phyloP scores from a whole-genome alignment of 2,329 filamentous ascomycete genomes.

The Chalaropsis ovoidea region DNA sequence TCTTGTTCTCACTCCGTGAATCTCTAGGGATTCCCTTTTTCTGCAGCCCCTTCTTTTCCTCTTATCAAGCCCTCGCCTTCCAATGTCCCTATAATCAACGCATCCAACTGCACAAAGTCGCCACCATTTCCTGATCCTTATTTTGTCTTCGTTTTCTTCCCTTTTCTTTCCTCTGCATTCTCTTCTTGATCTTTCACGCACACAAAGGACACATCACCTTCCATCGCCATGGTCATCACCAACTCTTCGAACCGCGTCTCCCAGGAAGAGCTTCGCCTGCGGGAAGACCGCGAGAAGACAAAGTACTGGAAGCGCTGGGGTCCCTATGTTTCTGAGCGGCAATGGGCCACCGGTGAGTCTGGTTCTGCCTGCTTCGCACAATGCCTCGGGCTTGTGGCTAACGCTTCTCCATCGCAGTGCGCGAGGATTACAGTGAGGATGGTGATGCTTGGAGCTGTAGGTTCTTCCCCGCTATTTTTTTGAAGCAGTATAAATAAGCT shows the following conservation, averaged over 20 bases:
- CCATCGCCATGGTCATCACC: conserved; percentile 67
- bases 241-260: conserved; percentile 80
- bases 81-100: not conserved
- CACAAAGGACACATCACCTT: not conserved
- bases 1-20: not conserved
- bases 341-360: conserved; percentile 78
- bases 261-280: conserved; percentile 81
- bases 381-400: conserved; percentile 27
- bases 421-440: conserved; percentile 82
- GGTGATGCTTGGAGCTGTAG: conserved; percentile 93
- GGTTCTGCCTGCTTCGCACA: not conserved
- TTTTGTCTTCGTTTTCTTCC: conserved; percentile 5
- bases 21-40: conserved; percentile 6
- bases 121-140: not conserved
- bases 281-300: conserved; percentile 67
- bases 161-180: not conserved
- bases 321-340: conserved; percentile 82
- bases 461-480: conserved; percentile 33
- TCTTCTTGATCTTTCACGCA: not conserved
- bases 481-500: not conserved
- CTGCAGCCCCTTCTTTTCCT: conserved; percentile 10
- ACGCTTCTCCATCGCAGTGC: conserved; percentile 43
- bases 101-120: not conserved
- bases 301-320: conserved; percentile 99
- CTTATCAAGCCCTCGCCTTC: not conserved